Evolutionary conservation across 805 yeast genomes (phyloP), one percentile per base, ranked within the genome.

Genomic region (Suhomyces xylopsoci): DNA sequence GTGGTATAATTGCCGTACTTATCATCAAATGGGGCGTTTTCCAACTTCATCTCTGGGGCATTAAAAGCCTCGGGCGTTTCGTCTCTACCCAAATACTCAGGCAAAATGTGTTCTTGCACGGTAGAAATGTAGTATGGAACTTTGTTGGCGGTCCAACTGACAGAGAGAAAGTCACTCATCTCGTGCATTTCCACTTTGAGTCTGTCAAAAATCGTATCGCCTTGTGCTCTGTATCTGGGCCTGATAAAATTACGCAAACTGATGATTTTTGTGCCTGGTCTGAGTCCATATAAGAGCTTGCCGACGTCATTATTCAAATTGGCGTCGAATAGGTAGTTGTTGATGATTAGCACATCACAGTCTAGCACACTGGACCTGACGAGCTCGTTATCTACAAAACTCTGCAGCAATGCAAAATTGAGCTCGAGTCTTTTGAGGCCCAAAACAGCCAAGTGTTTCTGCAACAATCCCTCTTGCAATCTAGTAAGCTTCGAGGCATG

Each of bases 101-200:
- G 64, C 43, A 68, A 59, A 3, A 80, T 67, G 5, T 62, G 62
- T 2, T 69, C 70, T 58, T 78, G 73, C 4, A 89, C 88, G 8
- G 90, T 85, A 14, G 94, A 82, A 7, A 92, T 81, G 66, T 81
- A 92, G 67, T 88, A 91, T 8, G 82, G 83, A 1, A 88, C 89
- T 51, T 90, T 90, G 47, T 88, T 90, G 5, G 85, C 84, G 0
- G 97, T 90, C 97, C 97, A 91, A 46, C 96, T 87, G 7, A 92
- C 97, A 43, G 91, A 82, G 51, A 84, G 82, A 50, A 81, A 80
- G 15, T 81, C 84, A 58, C 90, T 85, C 62, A 80, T 79, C 56
- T 74, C 82, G 50, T 67, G 75, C 58, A 81, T 82, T 51, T 82
- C 82, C 4, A 89, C 90, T 42, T 73, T 73, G 51, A 90, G 73